Conservation (phyloP, 805 yeast genomes). For the Sugiyamaella floridensis region DNA sequence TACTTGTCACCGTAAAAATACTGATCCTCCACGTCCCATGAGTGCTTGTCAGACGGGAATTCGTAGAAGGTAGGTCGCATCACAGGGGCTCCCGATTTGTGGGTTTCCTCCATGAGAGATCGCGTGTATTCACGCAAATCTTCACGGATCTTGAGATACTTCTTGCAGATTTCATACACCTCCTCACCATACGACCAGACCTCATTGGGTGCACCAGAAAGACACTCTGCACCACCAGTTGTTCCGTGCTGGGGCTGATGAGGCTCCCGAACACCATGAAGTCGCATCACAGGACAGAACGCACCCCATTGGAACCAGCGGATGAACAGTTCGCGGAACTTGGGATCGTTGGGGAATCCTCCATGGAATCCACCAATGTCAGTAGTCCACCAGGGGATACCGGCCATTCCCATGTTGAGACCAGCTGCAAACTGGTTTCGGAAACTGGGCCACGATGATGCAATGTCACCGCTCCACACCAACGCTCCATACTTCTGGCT, state of each 20-base stretch:
- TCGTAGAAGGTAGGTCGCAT: conserved; percentile 17
- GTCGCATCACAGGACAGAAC: conserved; percentile 19
- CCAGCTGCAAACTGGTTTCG: conserved; percentile 18
- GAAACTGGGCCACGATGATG: conserved; percentile 16
- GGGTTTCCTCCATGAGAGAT: conserved; percentile 14
- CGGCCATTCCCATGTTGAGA: conserved; percentile 19
- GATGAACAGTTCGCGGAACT: conserved; percentile 14
- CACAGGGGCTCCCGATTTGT: conserved; percentile 14
- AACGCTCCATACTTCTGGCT: conserved; percentile 19
- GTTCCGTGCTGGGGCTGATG: conserved; percentile 17
- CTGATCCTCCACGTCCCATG: conserved; percentile 17
- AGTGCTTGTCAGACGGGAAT: conserved; percentile 10
- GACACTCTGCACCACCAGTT: conserved; percentile 19
- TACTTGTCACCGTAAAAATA: conserved; percentile 17
- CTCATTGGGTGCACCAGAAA: conserved; percentile 18
- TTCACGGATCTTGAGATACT: conserved; percentile 15
- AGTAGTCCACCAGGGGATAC: conserved; percentile 21
- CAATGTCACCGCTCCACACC: conserved; percentile 20
- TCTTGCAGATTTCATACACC: conserved; percentile 15
- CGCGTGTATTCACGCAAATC: conserved; percentile 14
- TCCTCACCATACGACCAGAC: conserved; percentile 19
- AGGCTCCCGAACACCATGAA: conserved; percentile 17
- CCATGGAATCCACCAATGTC: conserved; percentile 21
- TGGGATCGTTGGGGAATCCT: conserved; percentile 13
- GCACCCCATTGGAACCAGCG: conserved; percentile 21